These are phyloP conservation scores for Trametes hirsuta DNA, from an alignment of 1,284 basidiomycete species.

Conservation along the genomic window DNA sequence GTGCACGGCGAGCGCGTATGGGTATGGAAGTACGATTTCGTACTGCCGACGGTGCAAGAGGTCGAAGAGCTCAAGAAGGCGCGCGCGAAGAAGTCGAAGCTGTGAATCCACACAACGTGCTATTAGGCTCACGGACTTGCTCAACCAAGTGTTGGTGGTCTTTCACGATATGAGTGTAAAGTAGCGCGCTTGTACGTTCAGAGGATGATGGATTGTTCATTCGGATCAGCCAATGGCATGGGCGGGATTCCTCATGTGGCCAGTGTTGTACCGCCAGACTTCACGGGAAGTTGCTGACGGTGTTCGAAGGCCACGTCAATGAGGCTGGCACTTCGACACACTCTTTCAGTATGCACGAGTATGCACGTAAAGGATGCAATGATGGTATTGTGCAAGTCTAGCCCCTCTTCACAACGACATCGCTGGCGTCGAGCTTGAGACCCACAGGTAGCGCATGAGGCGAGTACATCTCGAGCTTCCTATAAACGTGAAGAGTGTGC, in stretches of 20 bases:
- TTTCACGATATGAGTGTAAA: not conserved
- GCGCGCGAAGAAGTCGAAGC: conserved; percentile 20
- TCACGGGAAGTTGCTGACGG: not conserved
- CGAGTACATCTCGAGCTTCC: conserved; percentile 52
- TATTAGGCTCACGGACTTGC: not conserved
- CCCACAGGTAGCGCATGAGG: conserved; percentile 56
- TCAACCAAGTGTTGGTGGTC: conserved; percentile 4
- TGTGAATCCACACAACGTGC: not conserved
- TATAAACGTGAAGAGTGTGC: conserved; percentile 23
- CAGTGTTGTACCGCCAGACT: not conserved
- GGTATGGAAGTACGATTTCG: conserved; percentile 42
- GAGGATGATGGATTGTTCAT: not conserved
- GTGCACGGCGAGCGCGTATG: conserved; percentile 37
- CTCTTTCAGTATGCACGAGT: not conserved
- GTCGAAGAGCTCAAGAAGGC: conserved; percentile 35
- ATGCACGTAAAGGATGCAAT: not conserved
- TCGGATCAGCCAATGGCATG: conserved; percentile 3
- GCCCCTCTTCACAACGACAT: conserved; percentile 49
- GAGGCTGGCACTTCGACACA: not conserved
- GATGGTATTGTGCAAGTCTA: conserved; percentile 24
- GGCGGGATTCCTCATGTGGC: not conserved
- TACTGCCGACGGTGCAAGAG: conserved; percentile 38
- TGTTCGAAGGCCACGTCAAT: not conserved
- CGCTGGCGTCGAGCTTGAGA: conserved; percentile 44
- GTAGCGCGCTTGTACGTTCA: not conserved